A percentile compares a stretch with the other conserved stretches of the same genome.
These are phyloP conservation scores for Eimeria sp. DNA, from an alignment of 169 alveolate species.

Conservation along the genomic window DNA sequence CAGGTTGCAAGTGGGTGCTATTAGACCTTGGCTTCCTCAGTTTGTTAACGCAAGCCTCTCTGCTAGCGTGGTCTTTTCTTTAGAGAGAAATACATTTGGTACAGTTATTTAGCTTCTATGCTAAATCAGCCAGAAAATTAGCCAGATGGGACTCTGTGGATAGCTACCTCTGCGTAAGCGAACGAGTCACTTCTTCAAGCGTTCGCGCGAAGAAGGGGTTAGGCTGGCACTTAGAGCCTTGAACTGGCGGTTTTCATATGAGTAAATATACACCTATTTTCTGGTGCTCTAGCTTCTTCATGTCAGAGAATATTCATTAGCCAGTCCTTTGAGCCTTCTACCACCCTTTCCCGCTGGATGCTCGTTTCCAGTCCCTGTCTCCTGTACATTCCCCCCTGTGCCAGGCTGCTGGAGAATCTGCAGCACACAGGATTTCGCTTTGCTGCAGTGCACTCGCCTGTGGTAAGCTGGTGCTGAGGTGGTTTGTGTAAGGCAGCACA, in stretches of 20 bases:
- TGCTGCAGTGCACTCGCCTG: not conserved
- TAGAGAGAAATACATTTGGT: not conserved
- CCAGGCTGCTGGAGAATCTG: conserved; percentile 35
- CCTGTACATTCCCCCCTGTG: conserved; percentile 60
- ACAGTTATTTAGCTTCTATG: not conserved
- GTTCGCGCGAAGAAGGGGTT: not conserved
- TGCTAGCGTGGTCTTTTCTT: not conserved
- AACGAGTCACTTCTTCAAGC: not conserved
- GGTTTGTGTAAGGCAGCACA: not conserved
- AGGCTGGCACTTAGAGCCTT: not conserved
- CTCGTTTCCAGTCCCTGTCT: conserved; percentile 52
- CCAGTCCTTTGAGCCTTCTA: conserved; percentile 62
- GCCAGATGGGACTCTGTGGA: not conserved
- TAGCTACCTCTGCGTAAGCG: not conserved
- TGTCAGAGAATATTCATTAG: conserved; percentile 19
- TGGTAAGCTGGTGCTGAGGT: not conserved
- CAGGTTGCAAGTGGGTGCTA: not conserved
- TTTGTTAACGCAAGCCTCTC: not conserved
- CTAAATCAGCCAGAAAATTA: too few species aligned
- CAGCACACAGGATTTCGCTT: not conserved
- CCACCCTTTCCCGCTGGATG: conserved; percentile 20
- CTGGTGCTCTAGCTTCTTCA: not conserved
- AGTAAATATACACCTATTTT: not conserved
- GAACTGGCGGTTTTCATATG: not conserved
- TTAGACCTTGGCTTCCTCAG: not conserved